A percentile compares a stretch with the other conserved stretches of the same genome.
These are phyloP conservation scores for Pulveroboletus sp. DNA, from an alignment of 768 basidiomycete genomes.

Conservation along the genomic window DNA sequence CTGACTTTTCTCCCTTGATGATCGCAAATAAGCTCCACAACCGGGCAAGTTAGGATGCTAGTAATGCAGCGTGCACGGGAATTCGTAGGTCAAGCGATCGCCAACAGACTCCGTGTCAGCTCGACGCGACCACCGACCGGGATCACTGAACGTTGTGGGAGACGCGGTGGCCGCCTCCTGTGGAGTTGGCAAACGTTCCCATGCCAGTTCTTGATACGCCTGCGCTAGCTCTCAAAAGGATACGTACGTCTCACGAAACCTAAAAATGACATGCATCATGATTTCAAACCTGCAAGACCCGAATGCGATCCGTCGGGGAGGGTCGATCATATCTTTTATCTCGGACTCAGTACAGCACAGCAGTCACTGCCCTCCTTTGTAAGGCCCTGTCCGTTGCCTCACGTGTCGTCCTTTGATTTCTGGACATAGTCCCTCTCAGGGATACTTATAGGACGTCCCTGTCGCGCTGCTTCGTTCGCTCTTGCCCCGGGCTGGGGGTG, in stretches of 20 bases:
- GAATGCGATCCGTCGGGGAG: background rate
- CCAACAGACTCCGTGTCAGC: background rate
- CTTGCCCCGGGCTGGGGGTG: background rate
- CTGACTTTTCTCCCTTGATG: background rate
- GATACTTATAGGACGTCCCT: conserved; percentile 25
- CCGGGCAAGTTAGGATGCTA: background rate
- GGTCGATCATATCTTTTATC: conserved; percentile 9
- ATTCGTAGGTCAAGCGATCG: background rate
- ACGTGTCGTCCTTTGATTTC: conserved; percentile 4
- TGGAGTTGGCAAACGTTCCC: conserved; percentile 2
- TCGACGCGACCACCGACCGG: too few species aligned
- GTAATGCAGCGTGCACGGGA: background rate
- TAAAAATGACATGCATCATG: background rate
- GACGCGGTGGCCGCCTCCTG: background rate
- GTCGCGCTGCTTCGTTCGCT: background rate
- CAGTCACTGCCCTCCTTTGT: conserved; percentile 6
- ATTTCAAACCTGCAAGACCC: background rate
- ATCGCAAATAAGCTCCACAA: background rate
- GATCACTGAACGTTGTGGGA: too few species aligned
- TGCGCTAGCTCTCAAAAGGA: too few species aligned
- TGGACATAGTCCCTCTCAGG: background rate
- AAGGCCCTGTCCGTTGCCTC: background rate
- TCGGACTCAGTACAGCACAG: background rate
- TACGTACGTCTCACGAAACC: background rate
- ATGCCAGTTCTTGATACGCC: background rate